Conservation (phyloP, 305 asterid species). For the Solanum hybrid region DNA sequence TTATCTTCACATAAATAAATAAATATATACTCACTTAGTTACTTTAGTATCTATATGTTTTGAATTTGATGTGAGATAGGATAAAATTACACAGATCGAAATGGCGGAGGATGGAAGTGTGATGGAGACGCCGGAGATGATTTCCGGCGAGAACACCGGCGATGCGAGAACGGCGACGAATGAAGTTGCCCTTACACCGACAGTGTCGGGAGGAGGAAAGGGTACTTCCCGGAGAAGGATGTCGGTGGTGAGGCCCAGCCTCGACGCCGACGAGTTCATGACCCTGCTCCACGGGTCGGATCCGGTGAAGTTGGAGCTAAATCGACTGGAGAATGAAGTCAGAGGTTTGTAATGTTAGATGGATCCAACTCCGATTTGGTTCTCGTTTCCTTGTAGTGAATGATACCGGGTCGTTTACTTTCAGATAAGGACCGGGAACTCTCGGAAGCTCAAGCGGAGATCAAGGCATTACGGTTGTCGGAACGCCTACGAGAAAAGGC, state of each 20-base stretch:
- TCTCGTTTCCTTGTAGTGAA: background rate
- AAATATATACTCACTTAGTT: background rate
- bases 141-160: constrained; percentile 11
- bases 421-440: constrained; percentile 74
- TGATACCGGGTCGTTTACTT: background rate
- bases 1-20: background rate
- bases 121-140: constrained; percentile 36
- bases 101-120: constrained; percentile 46
- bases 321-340: constrained; percentile 75
- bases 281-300: constrained; percentile 74
- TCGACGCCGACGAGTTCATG: constrained; percentile 65
- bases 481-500: constrained; percentile 79
- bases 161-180: constrained; percentile 25
- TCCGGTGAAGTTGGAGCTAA: constrained; percentile 78
- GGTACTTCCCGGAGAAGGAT: constrained; percentile 37
- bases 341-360: constrained; percentile 43
- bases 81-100: constrained; percentile 34
- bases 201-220: constrained; percentile 30
- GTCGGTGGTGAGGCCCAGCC: constrained; percentile 43
- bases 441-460: constrained; percentile 68
- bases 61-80: constrained; percentile 37
- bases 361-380: constrained; percentile 42
- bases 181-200: constrained; percentile 6
- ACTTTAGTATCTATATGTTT: background rate
- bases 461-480: constrained; percentile 54